Conservation (phyloP, 805 yeast species). For the Wickerhamiella alocasiicola region DNA sequence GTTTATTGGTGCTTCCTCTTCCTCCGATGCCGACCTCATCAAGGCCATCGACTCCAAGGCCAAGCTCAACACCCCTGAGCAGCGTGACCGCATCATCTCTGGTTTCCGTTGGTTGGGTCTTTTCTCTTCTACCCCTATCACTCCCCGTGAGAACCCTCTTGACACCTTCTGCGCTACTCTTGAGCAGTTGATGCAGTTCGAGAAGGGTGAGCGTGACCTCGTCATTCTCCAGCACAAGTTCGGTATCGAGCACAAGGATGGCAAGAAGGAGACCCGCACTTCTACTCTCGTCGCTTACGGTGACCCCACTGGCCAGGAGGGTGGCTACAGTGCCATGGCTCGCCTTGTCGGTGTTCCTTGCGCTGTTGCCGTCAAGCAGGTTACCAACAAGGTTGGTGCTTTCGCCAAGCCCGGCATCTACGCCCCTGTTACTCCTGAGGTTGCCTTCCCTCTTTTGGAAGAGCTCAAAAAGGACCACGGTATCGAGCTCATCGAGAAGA, state of each 20-base stretch:
- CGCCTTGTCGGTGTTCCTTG: slow-evolving; percentile 97
- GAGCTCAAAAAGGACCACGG: slow-evolving; percentile 81
- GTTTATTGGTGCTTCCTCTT: slow-evolving; percentile 62
- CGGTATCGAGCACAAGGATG: slow-evolving; percentile 94
- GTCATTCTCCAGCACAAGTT: slow-evolving; percentile 95
- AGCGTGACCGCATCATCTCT: slow-evolving; percentile 71
- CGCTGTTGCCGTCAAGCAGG: slow-evolving; percentile 84
- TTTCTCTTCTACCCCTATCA: slow-evolving; percentile 61
- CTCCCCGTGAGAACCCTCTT: slow-evolving; percentile 86
- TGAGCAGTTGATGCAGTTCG: slow-evolving; percentile 93
- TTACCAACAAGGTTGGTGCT: slow-evolving; percentile 55
- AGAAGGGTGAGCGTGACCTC: slow-evolving; percentile 87
- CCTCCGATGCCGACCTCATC: slow-evolving; percentile 58
- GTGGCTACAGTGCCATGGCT: slow-evolving; percentile 97
- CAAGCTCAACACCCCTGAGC: slow-evolving; percentile 65
- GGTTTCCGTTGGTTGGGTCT: slow-evolving; percentile 94
- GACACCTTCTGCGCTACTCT: slow-evolving; percentile 95
- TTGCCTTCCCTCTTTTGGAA: slow-evolving; percentile 83
- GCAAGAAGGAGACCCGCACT: slow-evolving; percentile 80
- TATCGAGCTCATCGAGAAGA: slow-evolving; percentile 80
- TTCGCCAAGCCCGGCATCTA: slow-evolving; percentile 67
- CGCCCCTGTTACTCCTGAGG: slow-evolving; percentile 87
- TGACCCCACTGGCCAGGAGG: slow-evolving; percentile 45
- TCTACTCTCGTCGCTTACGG: slow-evolving; percentile 94
- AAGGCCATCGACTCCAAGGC: slow-evolving; percentile 68